Percentiles rank a stretch among this genome's conserved stretches.
phyloP scores from a whole-genome alignment of 2,329 filamentous ascomycete species.

The Eutypella sp. region DNA sequence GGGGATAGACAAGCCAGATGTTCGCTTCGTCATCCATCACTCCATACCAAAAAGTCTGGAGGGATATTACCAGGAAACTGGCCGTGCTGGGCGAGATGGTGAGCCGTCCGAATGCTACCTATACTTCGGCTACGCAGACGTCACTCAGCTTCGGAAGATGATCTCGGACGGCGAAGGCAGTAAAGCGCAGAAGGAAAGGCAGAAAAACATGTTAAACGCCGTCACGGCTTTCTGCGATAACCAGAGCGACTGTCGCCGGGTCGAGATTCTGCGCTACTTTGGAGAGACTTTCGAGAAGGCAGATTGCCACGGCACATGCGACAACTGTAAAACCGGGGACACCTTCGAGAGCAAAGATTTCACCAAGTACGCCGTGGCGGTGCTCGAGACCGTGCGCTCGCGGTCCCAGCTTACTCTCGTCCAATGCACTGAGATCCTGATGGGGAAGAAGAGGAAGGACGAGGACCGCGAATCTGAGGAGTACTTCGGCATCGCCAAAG shows the following conservation, averaged over 20 bases:
- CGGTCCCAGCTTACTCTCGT: slow-evolving; percentile 63
- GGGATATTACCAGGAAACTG: slow-evolving; percentile 97
- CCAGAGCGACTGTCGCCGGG: slow-evolving; percentile 76
- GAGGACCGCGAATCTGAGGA: slow-evolving; percentile 47
- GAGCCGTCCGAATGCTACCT: slow-evolving; percentile 83
- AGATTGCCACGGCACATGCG: slow-evolving; percentile 72
- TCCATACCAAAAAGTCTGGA: slow-evolving; percentile 91
- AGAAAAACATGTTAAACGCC: slow-evolving; percentile 77
- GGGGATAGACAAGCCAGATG: slow-evolving; percentile 98
- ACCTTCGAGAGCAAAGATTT: slow-evolving; percentile 73
- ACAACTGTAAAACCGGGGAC: slow-evolving; percentile 77
- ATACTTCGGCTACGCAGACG: slow-evolving; percentile 79
- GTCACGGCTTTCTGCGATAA: slow-evolving; percentile 91
- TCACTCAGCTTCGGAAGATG: slow-evolving; percentile 68
- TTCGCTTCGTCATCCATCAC: slow-evolving; percentile 93
- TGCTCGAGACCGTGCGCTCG: slow-evolving; percentile 62
- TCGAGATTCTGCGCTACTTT: slow-evolving; percentile 90
- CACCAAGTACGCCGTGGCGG: slow-evolving; percentile 66
- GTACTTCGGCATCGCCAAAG: slow-evolving; percentile 63
- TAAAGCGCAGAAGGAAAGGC: slow-evolving; percentile 74
- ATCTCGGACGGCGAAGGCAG: slow-evolving; percentile 77
- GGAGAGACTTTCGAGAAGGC: slow-evolving; percentile 72
- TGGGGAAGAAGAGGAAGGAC: slow-evolving; percentile 60
- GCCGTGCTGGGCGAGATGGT: slow-evolving; percentile 87
- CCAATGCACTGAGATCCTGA: slow-evolving; percentile 79